Conservation (phyloP, 768 basidiomycete genomes). For the Pholiota molesta region DNA sequence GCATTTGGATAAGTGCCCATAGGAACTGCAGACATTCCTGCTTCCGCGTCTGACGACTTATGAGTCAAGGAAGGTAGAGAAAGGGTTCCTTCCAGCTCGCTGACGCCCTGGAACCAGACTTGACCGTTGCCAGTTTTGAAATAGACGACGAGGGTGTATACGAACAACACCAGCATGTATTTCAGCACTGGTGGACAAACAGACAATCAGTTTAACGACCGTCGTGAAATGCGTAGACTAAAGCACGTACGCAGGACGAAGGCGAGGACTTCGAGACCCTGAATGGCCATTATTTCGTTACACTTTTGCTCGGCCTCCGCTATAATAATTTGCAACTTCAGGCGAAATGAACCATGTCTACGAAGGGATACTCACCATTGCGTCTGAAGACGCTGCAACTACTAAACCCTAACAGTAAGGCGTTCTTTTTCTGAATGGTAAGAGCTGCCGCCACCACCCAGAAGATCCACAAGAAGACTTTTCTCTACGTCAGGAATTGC, state of each 20-base stretch:
- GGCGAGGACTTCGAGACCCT: conserved; percentile 1
- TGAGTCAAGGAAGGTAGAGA: conserved; percentile 4
- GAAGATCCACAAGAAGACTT: background rate
- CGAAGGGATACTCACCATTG: background rate
- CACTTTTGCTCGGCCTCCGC: conserved; percentile 1
- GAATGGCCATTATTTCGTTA: background rate
- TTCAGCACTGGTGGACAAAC: background rate
- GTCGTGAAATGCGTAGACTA: background rate
- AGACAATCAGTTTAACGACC: background rate
- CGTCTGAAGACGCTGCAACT: background rate
- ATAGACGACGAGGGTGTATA: background rate
- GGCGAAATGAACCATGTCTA: too few relatives aligned
- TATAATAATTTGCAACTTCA: background rate
- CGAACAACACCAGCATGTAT: background rate
- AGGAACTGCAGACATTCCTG: background rate
- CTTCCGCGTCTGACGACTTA: conserved; percentile 1
- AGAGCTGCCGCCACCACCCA: background rate
- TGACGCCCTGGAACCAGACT: conserved; percentile 4
- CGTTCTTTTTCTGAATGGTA: background rate
- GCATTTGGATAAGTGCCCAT: conserved; percentile 1
- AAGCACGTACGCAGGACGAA: conserved; percentile 5
- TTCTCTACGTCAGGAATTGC: background rate
- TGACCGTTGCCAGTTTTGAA: background rate
- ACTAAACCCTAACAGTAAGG: background rate
- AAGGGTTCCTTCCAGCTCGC: conserved; percentile 1